Conservation (phyloP, 75 land plant genomes). For the Pseudotsuga menziesii region DNA sequence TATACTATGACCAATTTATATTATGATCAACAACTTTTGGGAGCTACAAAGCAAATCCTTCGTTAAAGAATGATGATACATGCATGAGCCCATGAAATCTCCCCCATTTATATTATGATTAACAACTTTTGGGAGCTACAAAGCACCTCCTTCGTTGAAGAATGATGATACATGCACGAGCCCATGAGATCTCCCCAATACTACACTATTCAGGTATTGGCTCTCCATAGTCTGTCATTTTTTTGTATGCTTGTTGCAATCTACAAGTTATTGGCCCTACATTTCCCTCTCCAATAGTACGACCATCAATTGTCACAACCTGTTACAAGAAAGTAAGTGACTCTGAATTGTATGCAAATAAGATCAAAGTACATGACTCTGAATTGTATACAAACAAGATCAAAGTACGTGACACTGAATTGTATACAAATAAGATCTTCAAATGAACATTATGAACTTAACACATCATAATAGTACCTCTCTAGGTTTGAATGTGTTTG, state of each 20-base stretch:
- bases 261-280: slow-evolving; percentile 73
- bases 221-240: slow-evolving; percentile 62
- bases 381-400: too few relatives aligned
- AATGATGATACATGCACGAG: background rate
- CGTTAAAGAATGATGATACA: background rate
- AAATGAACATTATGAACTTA: background rate
- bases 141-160: background rate
- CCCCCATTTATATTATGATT: too few relatives aligned
- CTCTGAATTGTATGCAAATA: background rate
- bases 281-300: slow-evolving; percentile 70
- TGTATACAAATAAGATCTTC: background rate
- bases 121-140: background rate
- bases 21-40: background rate
- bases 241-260: slow-evolving; percentile 68
- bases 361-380: background rate
- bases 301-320: slow-evolving; percentile 93
- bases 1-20: background rate
- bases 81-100: background rate
- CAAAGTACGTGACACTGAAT: too few relatives aligned
- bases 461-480: background rate
- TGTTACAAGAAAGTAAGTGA: slow-evolving; percentile 12
- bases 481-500: background rate
- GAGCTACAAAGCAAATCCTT: background rate
- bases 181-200: background rate
- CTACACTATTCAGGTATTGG: slow-evolving; percentile 53